Evolutionary conservation across 208 protist genomes (phyloP), one percentile per base, ranked within the genome.

Genomic region (Acanthamoeba lenticulata): DNA sequence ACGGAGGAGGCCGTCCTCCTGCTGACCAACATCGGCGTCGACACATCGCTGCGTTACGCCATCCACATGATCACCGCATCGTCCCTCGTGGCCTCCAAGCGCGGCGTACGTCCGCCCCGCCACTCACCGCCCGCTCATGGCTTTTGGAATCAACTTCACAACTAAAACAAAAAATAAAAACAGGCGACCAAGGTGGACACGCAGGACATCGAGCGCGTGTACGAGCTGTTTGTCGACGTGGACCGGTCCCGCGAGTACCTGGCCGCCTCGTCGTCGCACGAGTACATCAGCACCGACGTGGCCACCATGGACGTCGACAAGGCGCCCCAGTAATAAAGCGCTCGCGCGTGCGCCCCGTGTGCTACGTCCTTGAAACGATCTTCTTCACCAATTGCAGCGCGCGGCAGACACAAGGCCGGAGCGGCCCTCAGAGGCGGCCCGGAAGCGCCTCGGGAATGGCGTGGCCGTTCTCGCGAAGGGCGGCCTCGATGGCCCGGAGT

Each of bases 11-110:
- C 99, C 13, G 79, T 99, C 38, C 96, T 97, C 7, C 95, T 99
- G 11, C 98, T 99, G 32, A 99, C 99, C 49, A 97, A 98, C 95
- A 98, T 99, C 21, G 99, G 97, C 19, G 94, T 95, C 38, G 65
- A 74, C 15, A 99, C 99, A 4, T 99, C 99, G 1, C 97, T 99
- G 52, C 98, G 99, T 32, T 99, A 99, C 94, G 99, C 99, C 15
- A 98, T 99, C 55, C 99, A 99, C 96, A 97, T 99, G 52, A 99
- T 99, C 95, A 99, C 99, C 0, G 98, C 99, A 1, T 96, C 99
- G 5, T 97, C 97, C 86, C 95, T 99, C n/a, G 98, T 99, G 13
- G 97, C 98, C 42, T 96, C 97, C 60, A 99, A 99, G 96, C 97
- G 99, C 52, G 98, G 98, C 94, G 97, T 79, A 52, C 85, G 27